phyloP scores from a whole-genome alignment of 2,329 filamentous ascomycete genomes.

The Ceratocystis smalleyi region DNA sequence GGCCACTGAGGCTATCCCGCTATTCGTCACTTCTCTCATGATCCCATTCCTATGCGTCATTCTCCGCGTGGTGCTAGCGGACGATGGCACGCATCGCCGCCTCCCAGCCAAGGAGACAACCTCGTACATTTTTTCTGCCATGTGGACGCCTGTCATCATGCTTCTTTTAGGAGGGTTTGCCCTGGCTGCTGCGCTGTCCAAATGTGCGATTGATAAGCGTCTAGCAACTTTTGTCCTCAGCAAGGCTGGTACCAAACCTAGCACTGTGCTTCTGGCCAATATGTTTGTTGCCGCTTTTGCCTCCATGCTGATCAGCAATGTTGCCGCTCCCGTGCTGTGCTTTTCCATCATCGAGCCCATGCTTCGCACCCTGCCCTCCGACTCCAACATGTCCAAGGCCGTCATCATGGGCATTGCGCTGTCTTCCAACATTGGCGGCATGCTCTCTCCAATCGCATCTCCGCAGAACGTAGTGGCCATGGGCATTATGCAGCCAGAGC shows the following conservation, averaged over 20 bases:
- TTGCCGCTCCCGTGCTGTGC: constrained; percentile 89
- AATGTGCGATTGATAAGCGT: constrained; percentile 94
- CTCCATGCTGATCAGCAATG: constrained; percentile 98
- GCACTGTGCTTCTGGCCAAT: constrained; percentile 82
- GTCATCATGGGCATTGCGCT: constrained; percentile 90
- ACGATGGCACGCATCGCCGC: constrained; percentile 49
- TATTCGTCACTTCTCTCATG: constrained; percentile 88
- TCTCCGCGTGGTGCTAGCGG: constrained; percentile 66
- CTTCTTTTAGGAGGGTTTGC: constrained; percentile 90
- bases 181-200: constrained; percentile 83
- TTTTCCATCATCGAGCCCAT: constrained; percentile 98
- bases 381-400: constrained; percentile 87
- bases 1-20: constrained; percentile 94
- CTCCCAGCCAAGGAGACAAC: constrained; percentile 70
- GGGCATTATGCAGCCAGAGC: constrained; percentile 83
- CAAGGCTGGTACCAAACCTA: constrained; percentile 83
- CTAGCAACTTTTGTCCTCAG: constrained; percentile 92
- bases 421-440: constrained; percentile 88
- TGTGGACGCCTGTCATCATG: constrained; percentile 99
- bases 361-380: constrained; percentile 76
- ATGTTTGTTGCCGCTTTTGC: constrained; percentile 98
- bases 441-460: constrained; percentile 90
- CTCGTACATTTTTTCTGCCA: constrained; percentile 72
- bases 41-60: constrained; percentile 89
- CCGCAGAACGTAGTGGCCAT: constrained; percentile 95